phyloP scores from a whole-genome alignment of 1,284 basidiomycete genomes.

The Cystobasidium pallidum region DNA sequence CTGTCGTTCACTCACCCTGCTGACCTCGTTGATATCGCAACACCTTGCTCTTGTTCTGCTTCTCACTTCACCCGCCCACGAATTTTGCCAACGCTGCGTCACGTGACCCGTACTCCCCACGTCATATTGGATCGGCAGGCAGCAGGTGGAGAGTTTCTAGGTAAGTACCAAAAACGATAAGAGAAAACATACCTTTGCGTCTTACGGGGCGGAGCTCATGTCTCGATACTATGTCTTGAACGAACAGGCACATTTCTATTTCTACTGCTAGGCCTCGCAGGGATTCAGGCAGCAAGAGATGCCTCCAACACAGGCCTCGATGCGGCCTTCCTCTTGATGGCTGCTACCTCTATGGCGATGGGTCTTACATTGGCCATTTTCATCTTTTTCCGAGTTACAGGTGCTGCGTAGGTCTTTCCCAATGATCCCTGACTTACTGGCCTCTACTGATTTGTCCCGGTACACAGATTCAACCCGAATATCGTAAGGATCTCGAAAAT shows the following conservation, averaged over 20 bases:
- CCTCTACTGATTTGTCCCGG: neutral
- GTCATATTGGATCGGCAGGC: slow-evolving; percentile 11
- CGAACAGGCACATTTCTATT: slow-evolving; percentile 57
- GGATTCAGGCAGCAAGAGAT: slow-evolving; percentile 62
- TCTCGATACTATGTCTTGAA: neutral
- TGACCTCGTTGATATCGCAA: neutral
- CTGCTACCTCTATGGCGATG: slow-evolving; percentile 39
- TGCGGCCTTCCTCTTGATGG: slow-evolving; percentile 32
- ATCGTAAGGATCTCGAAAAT: slow-evolving; percentile 54
- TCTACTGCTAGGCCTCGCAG: slow-evolving; percentile 66
- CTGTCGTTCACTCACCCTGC: too few species aligned
- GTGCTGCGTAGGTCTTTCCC: slow-evolving; percentile 46
- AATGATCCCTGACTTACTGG: too few species aligned
- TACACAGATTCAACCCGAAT: slow-evolving; percentile 66
- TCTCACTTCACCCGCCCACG: neutral
- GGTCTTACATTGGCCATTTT: slow-evolving; percentile 31
- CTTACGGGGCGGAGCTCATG: too few species aligned
- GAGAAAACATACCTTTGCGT: too few species aligned
- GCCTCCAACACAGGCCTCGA: neutral
- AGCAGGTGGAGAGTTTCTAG: slow-evolving; percentile 32
- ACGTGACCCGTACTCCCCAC: neutral
- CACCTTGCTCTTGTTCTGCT: neutral
- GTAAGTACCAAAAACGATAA: neutral
- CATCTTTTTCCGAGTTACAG: slow-evolving; percentile 53
- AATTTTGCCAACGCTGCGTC: neutral